Evolutionary conservation across 2,329 filamentous ascomycete species (phyloP).

Genomic region (Uncinocarpus reesii): DNA sequence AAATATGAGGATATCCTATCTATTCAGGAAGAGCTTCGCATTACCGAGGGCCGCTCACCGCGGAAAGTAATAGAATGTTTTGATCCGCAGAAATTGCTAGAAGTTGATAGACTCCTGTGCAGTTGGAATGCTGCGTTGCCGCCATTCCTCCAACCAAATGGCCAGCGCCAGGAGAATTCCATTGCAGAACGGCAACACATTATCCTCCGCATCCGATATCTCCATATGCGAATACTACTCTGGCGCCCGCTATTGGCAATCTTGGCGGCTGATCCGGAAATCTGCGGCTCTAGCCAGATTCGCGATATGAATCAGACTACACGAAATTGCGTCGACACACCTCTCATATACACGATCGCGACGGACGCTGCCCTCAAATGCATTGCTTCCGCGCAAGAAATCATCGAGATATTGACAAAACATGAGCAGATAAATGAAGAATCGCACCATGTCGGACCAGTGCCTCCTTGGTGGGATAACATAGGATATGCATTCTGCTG

Average conservation of each 20-base stretch:
- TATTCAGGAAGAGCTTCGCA: constrained; percentile 19
- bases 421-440: constrained; percentile 3
- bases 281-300: not conserved
- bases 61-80: constrained; percentile 20
- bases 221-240: constrained; percentile 20
- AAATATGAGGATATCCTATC: constrained; percentile 19
- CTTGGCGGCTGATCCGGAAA: constrained; percentile 15
- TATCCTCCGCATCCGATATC: constrained; percentile 21
- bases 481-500: constrained; percentile 15
- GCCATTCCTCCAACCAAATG: constrained; percentile 16
- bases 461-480: constrained; percentile 18
- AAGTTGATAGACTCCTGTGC: constrained; percentile 18
- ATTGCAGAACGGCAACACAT: constrained; percentile 21
- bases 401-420: constrained; percentile 12
- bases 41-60: constrained; percentile 15
- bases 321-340: constrained; percentile 8
- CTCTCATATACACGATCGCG: constrained; percentile 13
- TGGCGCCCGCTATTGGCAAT: constrained; percentile 17
- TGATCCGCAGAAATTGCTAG: constrained; percentile 17
- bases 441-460: constrained; percentile 3
- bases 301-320: not conserved
- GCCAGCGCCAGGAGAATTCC: constrained; percentile 10
- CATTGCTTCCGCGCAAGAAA: constrained; percentile 15
- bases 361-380: constrained; percentile 16
- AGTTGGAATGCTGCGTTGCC: constrained; percentile 22